Conservation (phyloP, 179 eudicot genomes). For the Carnegiea gigantea region DNA sequence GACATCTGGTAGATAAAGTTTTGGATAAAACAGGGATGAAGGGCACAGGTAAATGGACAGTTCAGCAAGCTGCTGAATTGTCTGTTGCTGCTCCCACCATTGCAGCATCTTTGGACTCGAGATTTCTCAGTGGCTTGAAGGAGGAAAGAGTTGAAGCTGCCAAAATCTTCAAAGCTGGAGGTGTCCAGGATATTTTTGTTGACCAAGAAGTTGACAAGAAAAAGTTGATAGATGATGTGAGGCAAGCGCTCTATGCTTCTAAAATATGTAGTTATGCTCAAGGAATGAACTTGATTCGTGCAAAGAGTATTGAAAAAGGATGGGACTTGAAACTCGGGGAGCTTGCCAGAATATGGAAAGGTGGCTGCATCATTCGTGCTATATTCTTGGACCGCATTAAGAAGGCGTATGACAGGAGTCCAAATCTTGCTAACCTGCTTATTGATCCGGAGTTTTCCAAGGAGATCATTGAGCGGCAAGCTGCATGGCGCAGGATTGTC, state of each 20-base stretch:
- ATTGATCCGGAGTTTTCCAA: conserved; percentile 80
- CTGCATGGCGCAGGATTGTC: conserved; percentile 85
- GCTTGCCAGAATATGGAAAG: conserved; percentile 95
- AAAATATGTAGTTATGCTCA: conserved; percentile 92
- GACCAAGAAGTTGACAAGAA: conserved; percentile 69
- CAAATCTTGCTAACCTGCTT: conserved; percentile 74
- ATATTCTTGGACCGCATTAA: conserved; percentile 87
- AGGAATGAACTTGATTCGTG: conserved; percentile 89
- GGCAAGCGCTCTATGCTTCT: conserved; percentile 80
- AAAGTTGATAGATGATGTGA: conserved; percentile 70
- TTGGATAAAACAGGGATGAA: conserved; percentile 94
- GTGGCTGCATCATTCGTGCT: conserved; percentile 88
- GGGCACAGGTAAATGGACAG: conserved; percentile 94
- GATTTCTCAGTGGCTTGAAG: conserved; percentile 84
- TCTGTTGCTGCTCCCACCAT: conserved; percentile 88
- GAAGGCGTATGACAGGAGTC: conserved; percentile 78
- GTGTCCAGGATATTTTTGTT: conserved; percentile 41
- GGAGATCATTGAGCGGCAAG: conserved; percentile 75
- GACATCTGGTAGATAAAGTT: conserved; percentile 77
- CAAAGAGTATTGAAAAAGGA: conserved; percentile 72
- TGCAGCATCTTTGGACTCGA: conserved; percentile 79
- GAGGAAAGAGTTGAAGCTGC: conserved; percentile 84
- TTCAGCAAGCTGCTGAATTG: conserved; percentile 90
- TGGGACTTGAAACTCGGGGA: conserved; percentile 82
- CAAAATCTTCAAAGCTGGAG: conserved; percentile 66